Evolutionary conservation across 345 rosid genomes (phyloP), one percentile per base, ranked within the genome.

Genomic region (Pseudoturritis turrita): DNA sequence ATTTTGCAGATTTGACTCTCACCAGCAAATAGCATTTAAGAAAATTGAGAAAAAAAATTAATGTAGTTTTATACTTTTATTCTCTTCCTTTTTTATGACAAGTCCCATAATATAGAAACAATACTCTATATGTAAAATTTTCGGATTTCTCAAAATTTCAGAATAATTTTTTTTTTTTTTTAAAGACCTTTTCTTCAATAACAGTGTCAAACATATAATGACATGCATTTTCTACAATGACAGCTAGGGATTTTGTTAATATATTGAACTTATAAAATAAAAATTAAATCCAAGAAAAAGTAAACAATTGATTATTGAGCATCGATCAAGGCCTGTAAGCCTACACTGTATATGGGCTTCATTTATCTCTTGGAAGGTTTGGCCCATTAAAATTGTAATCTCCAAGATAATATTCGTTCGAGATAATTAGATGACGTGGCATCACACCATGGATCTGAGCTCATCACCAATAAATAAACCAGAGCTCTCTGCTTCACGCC

Each of bases 131-230:
- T 29, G 33, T 29, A 29, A 29, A n/a, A 29, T 29, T 29, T 5
- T 29, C 33, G 12, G 19, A n/a, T 60, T 40, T 37, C 17, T 23
- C 50, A 39, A 12, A 39, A 14, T 52, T 5, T 59, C 6, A 2
- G 15, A 26, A 28, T 62, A 11, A 44, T 44, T 9, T 29, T 39
- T 50, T 29, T 65, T 40, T 26, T 1, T 45, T 43, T 29, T 5
- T n/a, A n/a, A n/a, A 39, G 68, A 72, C 63, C 46, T 31, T 62
- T 62, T 63, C 70, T 61, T 61, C 26, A 7, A 40, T 12, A 43
- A 43, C 40, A 72, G 31, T 73, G 65, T 73, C 77, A 64, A 73
- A 54, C 77, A 36, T 43, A 62, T 62, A 62, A 62, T 72, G 76
- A 62, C 76, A 55, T 35, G 41, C 77, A 73, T 54, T 64, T 54